Evolutionary conservation across 345 rosid genomes (phyloP).

Genomic region (Hevea brasiliensis): DNA sequence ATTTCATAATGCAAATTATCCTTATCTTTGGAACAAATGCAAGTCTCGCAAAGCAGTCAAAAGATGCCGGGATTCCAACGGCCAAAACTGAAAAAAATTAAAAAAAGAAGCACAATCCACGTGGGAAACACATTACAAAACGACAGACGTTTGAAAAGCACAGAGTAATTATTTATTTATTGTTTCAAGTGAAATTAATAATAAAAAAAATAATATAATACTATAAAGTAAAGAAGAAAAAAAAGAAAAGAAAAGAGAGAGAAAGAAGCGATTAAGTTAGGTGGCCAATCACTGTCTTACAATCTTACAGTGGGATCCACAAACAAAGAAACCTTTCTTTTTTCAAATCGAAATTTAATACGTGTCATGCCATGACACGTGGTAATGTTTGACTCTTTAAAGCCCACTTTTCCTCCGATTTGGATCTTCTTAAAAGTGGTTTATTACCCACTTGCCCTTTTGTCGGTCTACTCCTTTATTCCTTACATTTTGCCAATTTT

Average conservation of each 20-base stretch:
- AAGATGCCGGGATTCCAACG: constrained; percentile 5
- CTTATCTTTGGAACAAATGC: no score
- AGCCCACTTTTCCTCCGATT: no score
- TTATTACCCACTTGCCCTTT: no score
- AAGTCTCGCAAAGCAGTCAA: neutral
- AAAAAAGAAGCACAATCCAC: constrained; percentile 13
- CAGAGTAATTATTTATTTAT: neutral
- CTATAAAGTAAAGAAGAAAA: no score
- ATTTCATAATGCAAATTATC: no score
- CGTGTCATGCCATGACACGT: neutral
- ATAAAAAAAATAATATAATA: no score
- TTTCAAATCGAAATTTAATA: constrained; percentile 1
- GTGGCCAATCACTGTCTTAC: neutral
- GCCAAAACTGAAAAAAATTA: constrained; percentile 20
- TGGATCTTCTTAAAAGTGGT: no score
- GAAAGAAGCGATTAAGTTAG: no score
- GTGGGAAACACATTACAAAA: constrained; percentile 12
- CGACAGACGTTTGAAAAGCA: constrained; percentile 14
- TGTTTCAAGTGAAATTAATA: neutral
- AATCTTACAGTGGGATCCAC: neutral
- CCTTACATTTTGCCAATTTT: no score
- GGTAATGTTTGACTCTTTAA: neutral
- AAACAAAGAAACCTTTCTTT: no score
- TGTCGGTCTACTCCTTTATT: no score
- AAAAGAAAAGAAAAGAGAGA: no score